These are phyloP conservation scores for Coniochaeta pulveracea DNA, from an alignment of 2,329 filamentous ascomycete genomes.

Conservation along the genomic window DNA sequence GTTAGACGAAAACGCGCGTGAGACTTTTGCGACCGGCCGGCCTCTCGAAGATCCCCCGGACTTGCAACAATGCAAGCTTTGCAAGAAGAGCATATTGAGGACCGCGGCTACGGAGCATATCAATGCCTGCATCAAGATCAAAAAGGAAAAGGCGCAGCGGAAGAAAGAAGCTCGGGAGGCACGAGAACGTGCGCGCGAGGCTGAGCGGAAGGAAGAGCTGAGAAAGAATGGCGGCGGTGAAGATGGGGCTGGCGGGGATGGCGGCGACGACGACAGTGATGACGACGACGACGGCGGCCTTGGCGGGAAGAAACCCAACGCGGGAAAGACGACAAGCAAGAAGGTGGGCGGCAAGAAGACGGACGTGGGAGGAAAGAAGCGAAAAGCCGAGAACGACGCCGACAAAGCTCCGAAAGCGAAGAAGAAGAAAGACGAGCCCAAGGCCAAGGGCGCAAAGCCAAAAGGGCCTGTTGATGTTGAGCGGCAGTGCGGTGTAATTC, in stretches of 20 bases:
- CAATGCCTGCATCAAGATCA: conserved; percentile 70
- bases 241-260: conserved; percentile 29
- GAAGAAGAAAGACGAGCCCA: conserved; percentile 91
- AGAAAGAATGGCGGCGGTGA: conserved; percentile 33
- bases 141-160: conserved; percentile 68
- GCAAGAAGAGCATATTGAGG: conserved; percentile 77
- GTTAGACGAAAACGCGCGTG: conserved; percentile 64
- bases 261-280: conserved; percentile 31
- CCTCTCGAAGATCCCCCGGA: conserved; percentile 73
- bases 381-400: conserved; percentile 64
- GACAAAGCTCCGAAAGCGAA: conserved; percentile 79
- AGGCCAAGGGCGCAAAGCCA: conserved; percentile 70
- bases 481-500: conserved; percentile 78
- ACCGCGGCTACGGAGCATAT: conserved; percentile 70
- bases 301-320: conserved; percentile 25
- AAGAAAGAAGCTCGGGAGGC: conserved; percentile 68
- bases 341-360: conserved; percentile 57
- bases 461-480: conserved; percentile 93
- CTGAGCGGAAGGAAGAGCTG: conserved; percentile 45
- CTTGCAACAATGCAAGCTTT: conserved; percentile 82
- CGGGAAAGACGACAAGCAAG: conserved; percentile 33
- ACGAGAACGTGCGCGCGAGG: conserved; percentile 52
- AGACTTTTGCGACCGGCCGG: conserved; percentile 71
- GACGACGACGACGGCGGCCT: conserved; percentile 36
- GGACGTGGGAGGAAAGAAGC: conserved; percentile 57